Percentiles rank a stretch among this genome's conserved stretches.
Evolutionary conservation across 2,329 filamentous ascomycete species (phyloP).

Genomic region (Beauveria medogensis): DNA sequence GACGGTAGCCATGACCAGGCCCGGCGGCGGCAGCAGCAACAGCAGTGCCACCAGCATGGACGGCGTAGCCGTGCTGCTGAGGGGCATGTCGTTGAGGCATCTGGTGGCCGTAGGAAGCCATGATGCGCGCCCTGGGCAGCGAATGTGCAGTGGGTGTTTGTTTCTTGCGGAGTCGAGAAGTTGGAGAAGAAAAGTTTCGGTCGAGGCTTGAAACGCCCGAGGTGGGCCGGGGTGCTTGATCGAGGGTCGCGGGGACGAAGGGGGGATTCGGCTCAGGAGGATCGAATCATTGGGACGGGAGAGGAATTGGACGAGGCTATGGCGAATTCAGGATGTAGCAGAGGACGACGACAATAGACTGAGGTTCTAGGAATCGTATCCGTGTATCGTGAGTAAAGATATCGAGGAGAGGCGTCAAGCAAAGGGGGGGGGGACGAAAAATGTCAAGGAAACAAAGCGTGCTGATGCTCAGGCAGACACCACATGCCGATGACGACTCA

Average conservation of each 20-base stretch:
- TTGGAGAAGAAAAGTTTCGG: not conserved
- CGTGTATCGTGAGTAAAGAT: not conserved
- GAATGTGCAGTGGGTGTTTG: not conserved
- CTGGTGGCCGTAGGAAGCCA: constrained; percentile 31
- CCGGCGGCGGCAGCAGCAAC: not conserved
- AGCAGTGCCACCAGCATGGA: not conserved
- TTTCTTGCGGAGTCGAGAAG: not conserved
- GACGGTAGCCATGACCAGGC: constrained; percentile 35
- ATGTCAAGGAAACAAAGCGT: not conserved
- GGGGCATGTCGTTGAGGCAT: constrained; percentile 29
- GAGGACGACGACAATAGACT: not conserved
- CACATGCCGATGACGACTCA: constrained; percentile 9
- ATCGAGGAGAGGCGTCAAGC: not conserved
- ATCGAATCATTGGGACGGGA: not conserved
- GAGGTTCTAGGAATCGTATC: not conserved
- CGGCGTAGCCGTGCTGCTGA: constrained; percentile 6
- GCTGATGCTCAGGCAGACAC: not conserved
- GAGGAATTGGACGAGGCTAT: not conserved
- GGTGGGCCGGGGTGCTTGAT: not conserved
- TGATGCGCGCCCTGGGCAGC: constrained; percentile 11
- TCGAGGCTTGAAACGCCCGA: constrained; percentile 2
- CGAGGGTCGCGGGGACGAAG: not conserved
- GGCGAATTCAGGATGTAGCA: not conserved
- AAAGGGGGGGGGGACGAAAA: not conserved
- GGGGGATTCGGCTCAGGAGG: not conserved